Evolutionary conservation across 1,139 yeast species (phyloP).

Genomic region (Pichia sp.): DNA sequence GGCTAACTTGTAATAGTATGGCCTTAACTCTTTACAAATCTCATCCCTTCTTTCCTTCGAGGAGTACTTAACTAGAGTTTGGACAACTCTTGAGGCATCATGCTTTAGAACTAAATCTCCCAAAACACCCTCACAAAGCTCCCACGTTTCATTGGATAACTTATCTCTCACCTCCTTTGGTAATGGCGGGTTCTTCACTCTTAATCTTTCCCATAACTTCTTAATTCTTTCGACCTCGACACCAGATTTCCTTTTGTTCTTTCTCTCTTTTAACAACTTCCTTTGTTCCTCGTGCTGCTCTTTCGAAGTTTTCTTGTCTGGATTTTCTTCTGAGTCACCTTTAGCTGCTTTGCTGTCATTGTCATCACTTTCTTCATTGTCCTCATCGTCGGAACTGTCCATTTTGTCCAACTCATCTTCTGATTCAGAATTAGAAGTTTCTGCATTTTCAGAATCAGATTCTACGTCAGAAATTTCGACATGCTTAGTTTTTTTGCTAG

Average conservation of each 20-base stretch:
- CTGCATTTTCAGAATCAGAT: slow-evolving; percentile 15
- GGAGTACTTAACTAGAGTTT: slow-evolving; percentile 84
- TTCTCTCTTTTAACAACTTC: slow-evolving; percentile 73
- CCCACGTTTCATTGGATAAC: slow-evolving; percentile 83
- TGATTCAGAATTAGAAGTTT: slow-evolving; percentile 4
- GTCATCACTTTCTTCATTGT: slow-evolving; percentile 28
- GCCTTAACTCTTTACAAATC: slow-evolving; percentile 67
- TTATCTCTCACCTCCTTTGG: slow-evolving; percentile 75
- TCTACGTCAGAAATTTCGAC: slow-evolving; percentile 15
- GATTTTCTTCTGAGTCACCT: slow-evolving; percentile 11
- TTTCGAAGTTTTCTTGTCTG: slow-evolving; percentile 47
- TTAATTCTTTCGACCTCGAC: slow-evolving; percentile 80
- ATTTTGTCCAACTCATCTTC: slow-evolving; percentile 30
- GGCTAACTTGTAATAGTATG: slow-evolving; percentile 75
- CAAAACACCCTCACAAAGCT: slow-evolving; percentile 66
- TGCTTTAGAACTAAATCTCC: slow-evolving; percentile 88
- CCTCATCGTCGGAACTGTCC: slow-evolving; percentile 14
- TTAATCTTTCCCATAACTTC: slow-evolving; percentile 82
- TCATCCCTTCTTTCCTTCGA: slow-evolving; percentile 73
- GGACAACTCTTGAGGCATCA: slow-evolving; percentile 95
- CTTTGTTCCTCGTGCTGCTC: slow-evolving; percentile 85
- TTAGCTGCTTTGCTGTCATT: slow-evolving; percentile 15
- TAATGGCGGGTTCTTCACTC: slow-evolving; percentile 80
- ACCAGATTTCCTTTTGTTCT: slow-evolving; percentile 82
- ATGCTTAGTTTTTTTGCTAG: slow-evolving; percentile 22